phyloP scores from a whole-genome alignment of 257 asterid genomes.

The Jasminum sambac region DNA sequence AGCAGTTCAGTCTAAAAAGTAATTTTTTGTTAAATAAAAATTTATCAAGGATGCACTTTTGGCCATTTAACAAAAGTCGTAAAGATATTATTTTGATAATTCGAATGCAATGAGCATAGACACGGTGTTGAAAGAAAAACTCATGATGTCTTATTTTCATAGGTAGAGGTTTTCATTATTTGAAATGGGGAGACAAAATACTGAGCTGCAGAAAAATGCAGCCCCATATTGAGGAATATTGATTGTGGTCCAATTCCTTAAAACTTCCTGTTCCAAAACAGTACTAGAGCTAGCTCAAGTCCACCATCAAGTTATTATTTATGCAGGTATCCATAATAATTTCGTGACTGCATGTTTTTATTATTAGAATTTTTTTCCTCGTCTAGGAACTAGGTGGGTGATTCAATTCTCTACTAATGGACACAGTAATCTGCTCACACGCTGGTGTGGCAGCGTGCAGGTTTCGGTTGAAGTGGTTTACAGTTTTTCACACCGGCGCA shows the following conservation, averaged over 20 bases:
- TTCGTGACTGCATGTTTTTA: background rate
- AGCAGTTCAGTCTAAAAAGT: no score
- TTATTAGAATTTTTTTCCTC: no score
- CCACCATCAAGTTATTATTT: slow-evolving; percentile 1
- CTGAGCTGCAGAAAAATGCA: slow-evolving; percentile 28
- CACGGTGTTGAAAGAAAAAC: slow-evolving; percentile 21
- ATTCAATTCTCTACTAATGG: no score
- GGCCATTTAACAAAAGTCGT: no score
- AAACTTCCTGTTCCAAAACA: slow-evolving; percentile 27
- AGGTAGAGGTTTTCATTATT: slow-evolving; percentile 13
- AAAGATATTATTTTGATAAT: slow-evolving; percentile 12
- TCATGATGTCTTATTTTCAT: slow-evolving; percentile 24
- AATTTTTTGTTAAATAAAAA: no score
- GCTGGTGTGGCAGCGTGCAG: no score
- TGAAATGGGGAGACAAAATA: slow-evolving; percentile 27
- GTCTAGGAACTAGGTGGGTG: no score
- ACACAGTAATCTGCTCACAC: no score
- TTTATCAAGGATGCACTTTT: no score
- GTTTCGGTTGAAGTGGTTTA: no score
- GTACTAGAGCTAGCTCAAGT: slow-evolving; percentile 8
- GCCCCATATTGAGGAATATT: slow-evolving; percentile 15
- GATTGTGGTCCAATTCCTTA: slow-evolving; percentile 44
- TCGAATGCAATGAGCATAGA: slow-evolving; percentile 18
- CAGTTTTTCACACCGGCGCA: no score
- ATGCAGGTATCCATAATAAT: background rate